Conservation (phyloP, 257 asterid species). For the Anisodus tanguticus region DNA sequence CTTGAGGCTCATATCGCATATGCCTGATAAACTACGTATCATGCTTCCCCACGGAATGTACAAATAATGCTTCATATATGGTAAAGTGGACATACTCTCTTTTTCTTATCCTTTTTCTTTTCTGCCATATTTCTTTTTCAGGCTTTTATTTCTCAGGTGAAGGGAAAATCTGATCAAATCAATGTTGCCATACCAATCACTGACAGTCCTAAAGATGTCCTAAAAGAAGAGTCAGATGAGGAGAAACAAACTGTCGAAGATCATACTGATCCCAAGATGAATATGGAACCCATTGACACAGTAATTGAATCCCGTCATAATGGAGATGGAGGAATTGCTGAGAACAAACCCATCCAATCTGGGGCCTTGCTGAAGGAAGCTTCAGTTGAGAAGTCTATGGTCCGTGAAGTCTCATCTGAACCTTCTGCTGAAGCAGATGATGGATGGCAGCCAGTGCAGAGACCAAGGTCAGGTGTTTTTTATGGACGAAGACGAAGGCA, state of each 20-base stretch:
- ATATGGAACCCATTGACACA: conserved; percentile 38
- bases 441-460: conserved; percentile 97
- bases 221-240: conserved; percentile 52
- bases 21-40: background rate
- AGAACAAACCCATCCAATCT: conserved; percentile 44
- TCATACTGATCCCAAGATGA: conserved; percentile 43
- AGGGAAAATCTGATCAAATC: conserved; percentile 65
- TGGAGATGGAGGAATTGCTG: conserved; percentile 42
- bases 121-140: conserved; percentile 24
- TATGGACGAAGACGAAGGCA: conserved; percentile 74
- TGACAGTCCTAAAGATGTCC: conserved; percentile 51
- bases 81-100: background rate
- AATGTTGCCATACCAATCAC: conserved; percentile 53
- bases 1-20: conserved; percentile 7
- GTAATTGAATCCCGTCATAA: conserved; percentile 52
- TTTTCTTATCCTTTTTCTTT: conserved; percentile 24
- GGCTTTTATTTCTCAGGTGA: conserved; percentile 57
- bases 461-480: conserved; percentile 78
- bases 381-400: conserved; percentile 38
- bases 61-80: conserved; percentile 12
- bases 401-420: conserved; percentile 56
- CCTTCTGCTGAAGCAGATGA: conserved; percentile 83
- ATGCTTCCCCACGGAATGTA: conserved; percentile 2
- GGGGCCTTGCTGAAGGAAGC: conserved; percentile 49
- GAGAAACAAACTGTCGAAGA: conserved; percentile 51